Evolutionary conservation across 192 early-diverging fungal genomes (phyloP), one percentile per base, ranked within the genome.

Genomic region (Coemansia sp.): DNA sequence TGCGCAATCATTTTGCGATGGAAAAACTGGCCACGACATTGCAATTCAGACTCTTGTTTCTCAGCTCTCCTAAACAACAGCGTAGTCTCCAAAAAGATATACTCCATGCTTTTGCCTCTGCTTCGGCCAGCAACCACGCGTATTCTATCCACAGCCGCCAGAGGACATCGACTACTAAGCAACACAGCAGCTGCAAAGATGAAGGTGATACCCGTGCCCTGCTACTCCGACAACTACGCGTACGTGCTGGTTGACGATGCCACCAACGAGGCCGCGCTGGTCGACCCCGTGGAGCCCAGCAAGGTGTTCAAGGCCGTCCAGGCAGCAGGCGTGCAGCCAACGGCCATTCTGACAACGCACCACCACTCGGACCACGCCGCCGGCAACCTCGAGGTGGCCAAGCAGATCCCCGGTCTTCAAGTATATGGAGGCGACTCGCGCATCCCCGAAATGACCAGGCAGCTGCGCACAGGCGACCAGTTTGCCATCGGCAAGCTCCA

Each of bases 291-390:
- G 3, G 83, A 89, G 51, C 85, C 93, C 26, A 58, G 67, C 3
- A 91, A 91, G 55, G 72, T 90, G 29, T 43, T 86, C 38, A 53
- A 76, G 18, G 78, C 79, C 20, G 65, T 83, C 20, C 61, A 81
- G 23, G 56, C 19, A 18, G 27, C 55, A 3, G 49, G 52, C 0
- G 18, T 64, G 40, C 33, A 50, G 50, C 38, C 66, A 4, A 47
- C 23, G 18, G 54, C 76, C 18, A 67, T 88, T n/a, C 80, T 89
- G 46, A 83, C 83, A 23, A 93, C 91, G 15, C 94, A 97, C 73
- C 92, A 97, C 67, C 93, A 95, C 60, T 65, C 63, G 58, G 95
- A 98, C 67, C 95, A 98, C 57, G 62, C 89, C 20, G 88, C 83
- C 32, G 91, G 92, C 25, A 94, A 93, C 60, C 61, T 54, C 27